A percentile compares a stretch with the other conserved stretches of the same genome.
Evolutionary conservation across 2,329 filamentous ascomycete species (phyloP).

Genomic region (Neonectria sp.): DNA sequence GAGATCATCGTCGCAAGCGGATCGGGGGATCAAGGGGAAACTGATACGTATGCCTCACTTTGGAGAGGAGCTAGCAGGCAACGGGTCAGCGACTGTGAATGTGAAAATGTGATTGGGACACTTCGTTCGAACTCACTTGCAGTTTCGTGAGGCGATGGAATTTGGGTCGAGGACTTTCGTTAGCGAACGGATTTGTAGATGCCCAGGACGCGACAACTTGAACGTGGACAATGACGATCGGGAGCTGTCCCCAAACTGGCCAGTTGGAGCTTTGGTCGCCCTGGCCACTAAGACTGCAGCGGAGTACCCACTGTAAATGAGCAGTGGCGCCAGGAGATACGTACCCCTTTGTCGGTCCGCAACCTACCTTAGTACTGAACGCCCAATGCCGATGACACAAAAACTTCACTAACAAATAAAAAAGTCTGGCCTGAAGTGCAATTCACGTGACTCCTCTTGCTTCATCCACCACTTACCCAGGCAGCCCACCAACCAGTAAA

Average conservation of each 20-base stretch:
- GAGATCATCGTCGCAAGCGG: slow-evolving; percentile 83
- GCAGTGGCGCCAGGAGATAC: slow-evolving; percentile 34
- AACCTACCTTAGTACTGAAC: background rate
- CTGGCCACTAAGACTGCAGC: slow-evolving; percentile 23
- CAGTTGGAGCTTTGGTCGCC: slow-evolving; percentile 46
- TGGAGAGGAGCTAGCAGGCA: slow-evolving; percentile 22
- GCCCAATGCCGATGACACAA: slow-evolving; percentile 4
- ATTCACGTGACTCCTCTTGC: slow-evolving; percentile 48
- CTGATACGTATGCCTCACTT: slow-evolving; percentile 15
- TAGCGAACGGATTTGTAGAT: slow-evolving; percentile 13
- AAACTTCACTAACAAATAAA: slow-evolving; percentile 34
- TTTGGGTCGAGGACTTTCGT: slow-evolving; percentile 4
- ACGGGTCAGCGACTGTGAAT: slow-evolving; percentile 31
- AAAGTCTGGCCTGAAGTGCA: slow-evolving; percentile 35
- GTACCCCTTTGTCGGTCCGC: slow-evolving; percentile 31
- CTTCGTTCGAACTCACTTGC: background rate
- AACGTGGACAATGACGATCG: slow-evolving; percentile 32
- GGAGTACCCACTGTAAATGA: slow-evolving; percentile 4
- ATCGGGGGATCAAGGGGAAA: slow-evolving; percentile 17
- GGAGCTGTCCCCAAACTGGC: slow-evolving; percentile 42
- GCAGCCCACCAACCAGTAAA: slow-evolving; percentile 48
- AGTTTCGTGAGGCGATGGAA: background rate
- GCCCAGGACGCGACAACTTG: slow-evolving; percentile 22
- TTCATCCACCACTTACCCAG: slow-evolving; percentile 47
- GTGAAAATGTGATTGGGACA: background rate